These are phyloP conservation scores for Pleurotus tuoliensis DNA, from an alignment of 768 basidiomycete species.

Conservation along the genomic window DNA sequence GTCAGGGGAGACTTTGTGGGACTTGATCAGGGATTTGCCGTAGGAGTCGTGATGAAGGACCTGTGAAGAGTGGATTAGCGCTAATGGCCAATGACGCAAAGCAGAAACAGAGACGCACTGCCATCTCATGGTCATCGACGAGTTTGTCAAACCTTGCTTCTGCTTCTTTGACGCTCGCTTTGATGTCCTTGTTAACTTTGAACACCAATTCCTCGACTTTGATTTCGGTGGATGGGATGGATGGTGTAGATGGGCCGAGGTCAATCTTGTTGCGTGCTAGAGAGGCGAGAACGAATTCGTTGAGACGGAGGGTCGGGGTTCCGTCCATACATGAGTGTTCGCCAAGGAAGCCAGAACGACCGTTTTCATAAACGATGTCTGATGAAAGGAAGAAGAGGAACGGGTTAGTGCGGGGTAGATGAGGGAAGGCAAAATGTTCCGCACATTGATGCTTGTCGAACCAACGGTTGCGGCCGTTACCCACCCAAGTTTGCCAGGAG, in stretches of 20 bases:
- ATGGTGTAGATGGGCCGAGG: slow-evolving; percentile 49
- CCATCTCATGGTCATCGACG: slow-evolving; percentile 75
- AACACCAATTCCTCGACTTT: slow-evolving; percentile 51
- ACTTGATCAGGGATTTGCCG: slow-evolving; percentile 85
- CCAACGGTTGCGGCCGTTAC: slow-evolving; percentile 87
- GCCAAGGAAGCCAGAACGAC: slow-evolving; percentile 89
- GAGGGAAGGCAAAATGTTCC: slow-evolving; percentile 22
- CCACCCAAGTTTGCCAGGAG: slow-evolving; percentile 83
- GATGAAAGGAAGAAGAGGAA: slow-evolving; percentile 4
- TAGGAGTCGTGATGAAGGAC: slow-evolving; percentile 85
- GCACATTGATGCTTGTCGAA: slow-evolving; percentile 95
- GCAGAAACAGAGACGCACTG: slow-evolving; percentile 14
- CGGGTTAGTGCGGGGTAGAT: neutral
- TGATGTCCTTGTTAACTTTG: slow-evolving; percentile 43
- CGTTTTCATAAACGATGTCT: slow-evolving; percentile 95
- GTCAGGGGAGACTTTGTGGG: slow-evolving; percentile 81
- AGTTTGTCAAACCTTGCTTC: slow-evolving; percentile 71
- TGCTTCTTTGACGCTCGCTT: slow-evolving; percentile 29
- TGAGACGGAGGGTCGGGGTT: slow-evolving; percentile 91
- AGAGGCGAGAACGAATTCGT: slow-evolving; percentile 86
- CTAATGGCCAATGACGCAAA: too few relatives aligned
- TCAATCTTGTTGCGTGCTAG: slow-evolving; percentile 72
- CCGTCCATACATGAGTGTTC: slow-evolving; percentile 92
- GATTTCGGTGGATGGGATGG: slow-evolving; percentile 17
- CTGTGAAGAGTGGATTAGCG: too few relatives aligned